These are phyloP conservation scores for Pseudocercospora musae DNA, from an alignment of 2,329 filamentous ascomycete genomes.

Conservation along the genomic window DNA sequence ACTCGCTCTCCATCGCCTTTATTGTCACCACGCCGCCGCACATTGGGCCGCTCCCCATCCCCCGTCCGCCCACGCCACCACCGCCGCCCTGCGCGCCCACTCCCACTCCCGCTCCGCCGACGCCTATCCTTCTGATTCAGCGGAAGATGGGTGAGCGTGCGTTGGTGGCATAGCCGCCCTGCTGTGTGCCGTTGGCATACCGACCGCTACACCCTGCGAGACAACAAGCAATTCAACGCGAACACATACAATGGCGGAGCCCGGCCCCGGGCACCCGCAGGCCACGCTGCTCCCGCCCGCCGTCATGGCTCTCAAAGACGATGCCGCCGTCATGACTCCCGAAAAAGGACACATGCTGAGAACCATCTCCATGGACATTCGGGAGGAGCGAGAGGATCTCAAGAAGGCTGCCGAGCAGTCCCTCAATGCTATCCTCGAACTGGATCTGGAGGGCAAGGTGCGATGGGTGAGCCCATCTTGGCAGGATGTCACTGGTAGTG, in stretches of 20 bases:
- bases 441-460: conserved; percentile 84
- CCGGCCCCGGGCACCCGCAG: conserved; percentile 10
- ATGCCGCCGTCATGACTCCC: conserved; percentile 30
- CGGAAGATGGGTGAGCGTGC: conserved; percentile 20
- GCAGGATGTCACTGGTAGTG: conserved; percentile 85
- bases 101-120: neutral
- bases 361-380: conserved; percentile 81
- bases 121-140: conserved; percentile 12
- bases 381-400: conserved; percentile 88
- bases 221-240: conserved; percentile 1
- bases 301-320: conserved; percentile 43
- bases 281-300: conserved; percentile 43
- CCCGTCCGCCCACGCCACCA: neutral
- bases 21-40: neutral
- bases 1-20: conserved; percentile 1
- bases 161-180: conserved; percentile 17
- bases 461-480: conserved; percentile 97
- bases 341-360: conserved; percentile 49
- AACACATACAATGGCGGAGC: conserved; percentile 11
- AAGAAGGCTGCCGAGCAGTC: conserved; percentile 95
- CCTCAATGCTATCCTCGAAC: conserved; percentile 90
- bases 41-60: neutral
- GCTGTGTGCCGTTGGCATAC: conserved; percentile 13
- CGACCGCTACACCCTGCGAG: neutral
- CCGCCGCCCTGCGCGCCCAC: neutral